Conservation (phyloP, 2,329 filamentous ascomycete genomes). For the Penicillium sp. region DNA sequence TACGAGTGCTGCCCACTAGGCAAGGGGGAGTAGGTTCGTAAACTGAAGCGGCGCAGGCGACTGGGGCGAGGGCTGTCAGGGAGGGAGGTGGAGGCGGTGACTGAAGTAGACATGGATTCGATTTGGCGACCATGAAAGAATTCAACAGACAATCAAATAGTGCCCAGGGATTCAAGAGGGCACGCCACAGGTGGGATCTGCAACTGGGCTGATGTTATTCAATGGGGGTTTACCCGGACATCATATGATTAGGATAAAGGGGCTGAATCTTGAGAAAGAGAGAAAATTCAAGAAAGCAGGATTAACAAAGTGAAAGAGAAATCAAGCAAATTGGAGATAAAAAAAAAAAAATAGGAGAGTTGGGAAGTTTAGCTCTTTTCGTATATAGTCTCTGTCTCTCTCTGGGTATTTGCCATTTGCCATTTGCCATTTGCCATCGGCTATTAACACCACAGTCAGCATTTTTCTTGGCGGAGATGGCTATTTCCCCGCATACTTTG, state of each 20-base stretch:
- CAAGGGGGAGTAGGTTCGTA: slow-evolving; percentile 36
- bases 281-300: neutral
- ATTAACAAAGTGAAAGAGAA: neutral
- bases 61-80: slow-evolving; percentile 36
- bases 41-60: slow-evolving; percentile 42
- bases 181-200: slow-evolving; percentile 14
- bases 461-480: slow-evolving; percentile 1
- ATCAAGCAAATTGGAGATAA: neutral
- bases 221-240: slow-evolving; percentile 8
- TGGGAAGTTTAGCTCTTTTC: neutral
- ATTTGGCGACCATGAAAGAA: slow-evolving; percentile 1
- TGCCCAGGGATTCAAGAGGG: neutral
- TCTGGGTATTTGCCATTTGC: neutral
- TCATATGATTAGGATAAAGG: slow-evolving; percentile 10
- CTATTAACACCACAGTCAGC: slow-evolving; percentile 7
- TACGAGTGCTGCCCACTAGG: slow-evolving; percentile 31
- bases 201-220: slow-evolving; percentile 16
- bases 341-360: neutral
- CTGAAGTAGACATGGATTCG: slow-evolving; percentile 34
- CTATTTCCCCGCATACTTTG: slow-evolving; percentile 1
- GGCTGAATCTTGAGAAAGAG: neutral
- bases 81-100: slow-evolving; percentile 39
- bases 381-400: neutral
- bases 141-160: neutral
- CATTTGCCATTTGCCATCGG: slow-evolving; percentile 4